phyloP scores from a whole-genome alignment of 106 monocot species.

The Xerophyta viscosa region DNA sequence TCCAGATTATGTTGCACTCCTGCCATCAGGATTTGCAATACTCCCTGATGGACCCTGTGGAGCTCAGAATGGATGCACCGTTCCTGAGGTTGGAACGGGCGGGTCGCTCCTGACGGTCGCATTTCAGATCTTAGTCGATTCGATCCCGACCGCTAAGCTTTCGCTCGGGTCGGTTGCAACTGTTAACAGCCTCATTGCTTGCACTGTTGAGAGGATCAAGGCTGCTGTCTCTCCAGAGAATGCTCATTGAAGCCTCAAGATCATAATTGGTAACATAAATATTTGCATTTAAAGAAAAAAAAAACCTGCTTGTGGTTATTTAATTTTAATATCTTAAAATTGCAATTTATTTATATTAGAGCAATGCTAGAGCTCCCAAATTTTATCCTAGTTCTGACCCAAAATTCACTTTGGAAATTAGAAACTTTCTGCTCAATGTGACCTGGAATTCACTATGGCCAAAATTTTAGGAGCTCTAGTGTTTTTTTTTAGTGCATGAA shows the following conservation, averaged over 20 bases:
- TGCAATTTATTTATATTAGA: too few relatives aligned
- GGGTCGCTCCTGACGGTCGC: slow-evolving; percentile 82
- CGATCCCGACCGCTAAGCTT: slow-evolving; percentile 80
- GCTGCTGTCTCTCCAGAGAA: slow-evolving; percentile 57
- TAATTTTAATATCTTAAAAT: too few relatives aligned
- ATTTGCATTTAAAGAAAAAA: too few relatives aligned
- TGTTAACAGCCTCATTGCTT: slow-evolving; percentile 91
- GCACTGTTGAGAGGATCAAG: slow-evolving; percentile 92
- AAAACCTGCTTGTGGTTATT: too few relatives aligned
- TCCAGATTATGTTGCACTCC: slow-evolving; percentile 59
- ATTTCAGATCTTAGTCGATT: slow-evolving; percentile 93
- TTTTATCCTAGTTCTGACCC: too few relatives aligned
- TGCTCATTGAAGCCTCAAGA: slow-evolving; percentile 22
- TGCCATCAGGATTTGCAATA: slow-evolving; percentile 50
- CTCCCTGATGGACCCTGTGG: slow-evolving; percentile 61
- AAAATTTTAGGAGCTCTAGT: too few relatives aligned
- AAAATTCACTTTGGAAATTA: too few relatives aligned
- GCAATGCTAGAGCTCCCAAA: too few relatives aligned
- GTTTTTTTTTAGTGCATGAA: too few relatives aligned
- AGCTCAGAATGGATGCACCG: not conserved
- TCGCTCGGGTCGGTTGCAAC: slow-evolving; percentile 86
- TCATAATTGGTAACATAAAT: too few relatives aligned
- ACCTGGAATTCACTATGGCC: too few relatives aligned
- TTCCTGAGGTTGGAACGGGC: slow-evolving; percentile 17
- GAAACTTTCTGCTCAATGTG: too few relatives aligned